Evolutionary conservation across 2,329 filamentous ascomycete species (phyloP).

Genomic region (Pestalotiopsis sp.): DNA sequence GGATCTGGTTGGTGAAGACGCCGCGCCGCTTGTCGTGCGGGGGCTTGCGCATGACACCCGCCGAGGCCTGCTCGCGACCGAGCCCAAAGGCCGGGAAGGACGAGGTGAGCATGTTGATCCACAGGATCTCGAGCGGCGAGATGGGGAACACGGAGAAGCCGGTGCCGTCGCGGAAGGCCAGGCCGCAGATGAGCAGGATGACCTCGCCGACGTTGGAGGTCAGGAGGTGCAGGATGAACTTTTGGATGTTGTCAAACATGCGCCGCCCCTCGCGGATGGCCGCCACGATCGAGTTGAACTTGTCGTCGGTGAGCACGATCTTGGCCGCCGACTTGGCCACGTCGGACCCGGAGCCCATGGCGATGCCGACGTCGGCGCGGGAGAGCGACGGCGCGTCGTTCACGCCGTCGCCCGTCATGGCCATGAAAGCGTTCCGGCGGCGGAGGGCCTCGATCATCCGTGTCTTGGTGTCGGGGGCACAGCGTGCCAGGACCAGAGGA

Average conservation of each 20-base stretch:
- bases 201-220: constrained; percentile 73
- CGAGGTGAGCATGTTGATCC: constrained; percentile 76
- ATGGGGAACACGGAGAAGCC: constrained; percentile 68
- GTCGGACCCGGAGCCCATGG: constrained; percentile 87
- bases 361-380: constrained; percentile 81
- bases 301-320: constrained; percentile 86
- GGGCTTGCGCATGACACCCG: constrained; percentile 67
- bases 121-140: constrained; percentile 74
- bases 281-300: constrained; percentile 83
- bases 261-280: constrained; percentile 81
- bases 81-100: constrained; percentile 73
- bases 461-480: constrained; percentile 83
- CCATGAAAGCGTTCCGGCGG: constrained; percentile 73
- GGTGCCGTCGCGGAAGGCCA: constrained; percentile 65
- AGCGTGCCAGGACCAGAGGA: constrained; percentile 81
- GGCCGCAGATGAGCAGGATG: constrained; percentile 66
- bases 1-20: constrained; percentile 66
- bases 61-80: constrained; percentile 68
- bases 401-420: constrained; percentile 88
- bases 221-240: constrained; percentile 80
- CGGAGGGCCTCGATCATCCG: constrained; percentile 89
- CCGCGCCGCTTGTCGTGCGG: constrained; percentile 62
- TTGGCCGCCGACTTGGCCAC: constrained; percentile 81
- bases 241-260: constrained; percentile 89
- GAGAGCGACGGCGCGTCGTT: constrained; percentile 85